phyloP scores from a whole-genome alignment of 805 yeast species.

The Candida sphagnicola region DNA sequence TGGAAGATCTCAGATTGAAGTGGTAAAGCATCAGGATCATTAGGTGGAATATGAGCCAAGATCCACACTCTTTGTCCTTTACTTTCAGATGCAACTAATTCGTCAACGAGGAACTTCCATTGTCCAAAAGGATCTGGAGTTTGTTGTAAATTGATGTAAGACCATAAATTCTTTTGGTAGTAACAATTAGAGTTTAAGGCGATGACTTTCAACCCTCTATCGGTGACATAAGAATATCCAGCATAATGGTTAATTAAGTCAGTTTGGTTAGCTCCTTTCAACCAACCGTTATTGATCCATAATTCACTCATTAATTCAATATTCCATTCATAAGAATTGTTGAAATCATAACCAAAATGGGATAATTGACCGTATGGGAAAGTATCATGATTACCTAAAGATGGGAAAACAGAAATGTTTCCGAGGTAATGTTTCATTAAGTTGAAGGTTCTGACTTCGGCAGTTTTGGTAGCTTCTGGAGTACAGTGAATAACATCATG shows the following conservation, averaged over 20 bases:
- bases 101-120: slow-evolving; percentile 56
- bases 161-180: slow-evolving; percentile 54
- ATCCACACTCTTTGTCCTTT: slow-evolving; percentile 69
- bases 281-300: slow-evolving; percentile 37
- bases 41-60: slow-evolving; percentile 62
- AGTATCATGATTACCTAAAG: slow-evolving; percentile 69
- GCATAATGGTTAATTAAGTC: slow-evolving; percentile 48
- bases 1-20: slow-evolving; percentile 53
- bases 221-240: slow-evolving; percentile 56
- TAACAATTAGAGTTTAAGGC: slow-evolving; percentile 66
- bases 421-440: slow-evolving; percentile 51
- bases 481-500: slow-evolving; percentile 53
- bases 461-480: slow-evolving; percentile 62
- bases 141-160: slow-evolving; percentile 49
- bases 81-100: slow-evolving; percentile 56
- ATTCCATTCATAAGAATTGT: slow-evolving; percentile 34
- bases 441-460: slow-evolving; percentile 66
- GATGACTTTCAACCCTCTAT: slow-evolving; percentile 55
- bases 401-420: slow-evolving; percentile 55
- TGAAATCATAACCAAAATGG: slow-evolving; percentile 31
- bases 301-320: slow-evolving; percentile 33
- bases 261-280: slow-evolving; percentile 25
- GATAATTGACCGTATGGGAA: slow-evolving; percentile 72
- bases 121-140: slow-evolving; percentile 62
- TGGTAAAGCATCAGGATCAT: slow-evolving; percentile 55